Evolutionary conservation across 352 stramenopile species (phyloP).

Genomic region (Phytophthora pini): DNA sequence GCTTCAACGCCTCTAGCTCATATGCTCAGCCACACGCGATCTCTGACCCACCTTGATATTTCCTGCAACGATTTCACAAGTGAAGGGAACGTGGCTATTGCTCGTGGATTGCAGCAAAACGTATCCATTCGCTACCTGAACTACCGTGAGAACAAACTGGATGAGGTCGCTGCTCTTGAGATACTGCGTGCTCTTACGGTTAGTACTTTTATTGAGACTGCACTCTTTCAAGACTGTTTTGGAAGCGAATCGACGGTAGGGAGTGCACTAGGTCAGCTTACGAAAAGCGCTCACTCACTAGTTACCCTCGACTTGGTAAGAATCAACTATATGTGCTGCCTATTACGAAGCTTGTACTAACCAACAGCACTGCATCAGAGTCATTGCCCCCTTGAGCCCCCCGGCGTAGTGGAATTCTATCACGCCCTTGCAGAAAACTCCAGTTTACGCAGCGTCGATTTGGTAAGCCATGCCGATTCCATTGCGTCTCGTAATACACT

Average conservation of each 20-base stretch:
- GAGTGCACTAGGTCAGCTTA: slow-evolving; percentile 36
- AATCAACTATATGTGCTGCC: neutral
- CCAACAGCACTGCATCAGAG: slow-evolving; percentile 41
- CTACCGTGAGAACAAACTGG: slow-evolving; percentile 68
- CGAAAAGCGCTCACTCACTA: slow-evolving; percentile 40
- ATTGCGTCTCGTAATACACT: neutral
- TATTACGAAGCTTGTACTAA: neutral
- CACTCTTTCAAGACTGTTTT: slow-evolving; percentile 70
- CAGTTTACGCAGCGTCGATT: slow-evolving; percentile 58
- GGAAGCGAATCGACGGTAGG: slow-evolving; percentile 36
- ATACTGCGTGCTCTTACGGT: slow-evolving; percentile 45
- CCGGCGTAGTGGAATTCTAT: slow-evolving; percentile 68
- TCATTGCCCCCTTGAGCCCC: slow-evolving; percentile 64
- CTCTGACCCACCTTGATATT: slow-evolving; percentile 62
- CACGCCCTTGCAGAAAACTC: slow-evolving; percentile 53
- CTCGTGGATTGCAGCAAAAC: slow-evolving; percentile 57
- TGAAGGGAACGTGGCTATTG: slow-evolving; percentile 47
- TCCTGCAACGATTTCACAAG: slow-evolving; percentile 55
- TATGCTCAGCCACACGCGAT: slow-evolving; percentile 52
- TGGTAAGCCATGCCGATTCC: slow-evolving; percentile 43
- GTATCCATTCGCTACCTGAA: slow-evolving; percentile 50
- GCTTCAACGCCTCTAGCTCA: slow-evolving; percentile 50
- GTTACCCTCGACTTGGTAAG: slow-evolving; percentile 63
- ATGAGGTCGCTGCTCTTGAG: slow-evolving; percentile 39
- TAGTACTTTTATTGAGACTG: slow-evolving; percentile 50